A percentile compares a stretch with the other conserved stretches of the same genome.
Evolutionary conservation across 345 rosid genomes (phyloP).

Genomic region (Triadica sebifera): DNA sequence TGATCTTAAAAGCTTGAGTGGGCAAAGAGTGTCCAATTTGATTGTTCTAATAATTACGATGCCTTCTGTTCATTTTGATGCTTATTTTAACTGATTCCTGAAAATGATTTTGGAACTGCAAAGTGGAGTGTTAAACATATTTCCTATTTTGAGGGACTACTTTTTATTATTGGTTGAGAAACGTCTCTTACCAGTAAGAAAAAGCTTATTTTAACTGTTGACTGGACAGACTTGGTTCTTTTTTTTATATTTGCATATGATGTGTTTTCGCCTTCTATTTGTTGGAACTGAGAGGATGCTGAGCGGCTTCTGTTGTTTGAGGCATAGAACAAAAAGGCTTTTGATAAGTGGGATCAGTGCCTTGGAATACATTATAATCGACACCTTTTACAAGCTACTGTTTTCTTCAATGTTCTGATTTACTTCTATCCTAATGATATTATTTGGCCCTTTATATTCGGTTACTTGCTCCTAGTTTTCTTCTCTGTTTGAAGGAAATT

Average conservation of each 20-base stretch:
- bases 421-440: not conserved
- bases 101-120: not conserved
- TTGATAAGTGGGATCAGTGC: not conserved
- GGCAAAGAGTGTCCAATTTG: not conserved
- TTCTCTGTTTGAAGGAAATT: constrained; percentile 60
- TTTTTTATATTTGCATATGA: not conserved
- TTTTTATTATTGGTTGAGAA: not conserved
- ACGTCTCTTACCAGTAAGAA: not conserved
- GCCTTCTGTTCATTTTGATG: not conserved
- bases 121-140: not conserved
- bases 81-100: not conserved
- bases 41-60: not conserved
- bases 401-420: not conserved
- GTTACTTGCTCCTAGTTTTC: not conserved
- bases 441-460: not conserved
- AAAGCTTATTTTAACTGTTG: not conserved
- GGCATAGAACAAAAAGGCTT: not conserved
- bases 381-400: not conserved
- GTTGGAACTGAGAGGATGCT: not conserved
- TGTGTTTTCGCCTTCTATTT: not conserved
- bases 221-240: not conserved
- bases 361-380: not conserved
- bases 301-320: not conserved
- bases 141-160: not conserved
- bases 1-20: not conserved